Evolutionary conservation across 148 eudicot genomes (phyloP).

Genomic region (Amaranthus hypochondriacus): DNA sequence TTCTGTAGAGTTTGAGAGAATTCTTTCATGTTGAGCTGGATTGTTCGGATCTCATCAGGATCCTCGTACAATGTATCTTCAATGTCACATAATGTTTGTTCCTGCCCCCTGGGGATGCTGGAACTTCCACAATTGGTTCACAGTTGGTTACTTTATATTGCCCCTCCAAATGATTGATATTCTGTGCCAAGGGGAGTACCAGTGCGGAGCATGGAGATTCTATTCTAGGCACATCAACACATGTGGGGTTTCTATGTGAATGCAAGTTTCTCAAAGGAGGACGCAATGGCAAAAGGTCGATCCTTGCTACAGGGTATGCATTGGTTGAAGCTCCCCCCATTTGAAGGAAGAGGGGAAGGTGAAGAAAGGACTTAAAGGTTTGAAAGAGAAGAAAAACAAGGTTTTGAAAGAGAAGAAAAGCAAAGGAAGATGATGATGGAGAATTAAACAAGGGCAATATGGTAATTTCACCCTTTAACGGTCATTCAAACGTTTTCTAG

Average conservation of each 20-base stretch:
- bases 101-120: conserved; percentile 69
- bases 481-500: too few relatives aligned
- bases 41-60: conserved; percentile 80
- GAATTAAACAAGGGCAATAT: too few relatives aligned
- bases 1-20: conserved; percentile 67
- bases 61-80: conserved; percentile 66
- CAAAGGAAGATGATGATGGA: too few relatives aligned
- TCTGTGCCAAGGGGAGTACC: conserved; percentile 35
- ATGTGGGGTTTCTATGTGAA: conserved; percentile 20
- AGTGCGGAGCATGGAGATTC: conserved; percentile 41
- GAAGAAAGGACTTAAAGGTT: too few relatives aligned
- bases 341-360: conserved; percentile 15
- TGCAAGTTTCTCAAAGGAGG: conserved; percentile 35
- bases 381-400: too few relatives aligned
- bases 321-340: conserved; percentile 31
- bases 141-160: conserved; percentile 23
- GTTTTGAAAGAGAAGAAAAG: too few relatives aligned
- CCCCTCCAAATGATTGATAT: conserved; percentile 25
- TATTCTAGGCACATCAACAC: conserved; percentile 30
- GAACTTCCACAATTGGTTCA: conserved; percentile 80
- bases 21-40: conserved; percentile 66
- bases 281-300: conserved; percentile 41
- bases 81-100: conserved; percentile 49
- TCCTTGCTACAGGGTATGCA: conserved; percentile 29
- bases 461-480: too few relatives aligned